Percentiles rank a stretch among this genome's conserved stretches.
Evolutionary conservation across 2,329 filamentous ascomycete genomes (phyloP).

Genomic region (Venturia aucupariae): DNA sequence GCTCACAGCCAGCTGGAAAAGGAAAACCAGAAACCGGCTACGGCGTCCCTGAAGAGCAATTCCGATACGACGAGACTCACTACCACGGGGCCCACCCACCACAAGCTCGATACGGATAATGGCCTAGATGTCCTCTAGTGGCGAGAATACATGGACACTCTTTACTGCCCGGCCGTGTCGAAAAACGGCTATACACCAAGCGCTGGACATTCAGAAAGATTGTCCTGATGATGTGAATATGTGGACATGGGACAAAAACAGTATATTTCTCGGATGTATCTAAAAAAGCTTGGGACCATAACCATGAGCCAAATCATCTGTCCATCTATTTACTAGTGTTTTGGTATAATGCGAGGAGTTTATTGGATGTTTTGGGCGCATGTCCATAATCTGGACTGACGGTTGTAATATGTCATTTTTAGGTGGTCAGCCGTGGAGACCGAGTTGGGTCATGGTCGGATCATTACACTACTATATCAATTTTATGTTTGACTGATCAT

Average conservation of each 20-base stretch:
- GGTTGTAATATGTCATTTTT: constrained; percentile 17
- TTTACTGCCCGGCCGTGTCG: neutral
- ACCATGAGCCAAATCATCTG: neutral
- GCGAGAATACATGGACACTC: constrained; percentile 1
- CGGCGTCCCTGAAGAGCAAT: constrained; percentile 33
- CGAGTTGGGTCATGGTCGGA: too few relatives aligned
- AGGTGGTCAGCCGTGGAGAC: neutral
- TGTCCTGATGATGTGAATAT: constrained; percentile 1
- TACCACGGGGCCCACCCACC: constrained; percentile 6
- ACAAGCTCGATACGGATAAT: neutral
- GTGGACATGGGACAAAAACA: constrained; percentile 13
- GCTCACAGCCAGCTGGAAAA: constrained; percentile 23
- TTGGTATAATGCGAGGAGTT: neutral
- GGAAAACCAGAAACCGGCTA: constrained; percentile 27
- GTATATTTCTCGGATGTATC: neutral
- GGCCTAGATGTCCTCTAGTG: neutral
- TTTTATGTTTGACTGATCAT: too few relatives aligned
- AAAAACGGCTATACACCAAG: neutral
- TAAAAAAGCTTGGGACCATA: neutral
- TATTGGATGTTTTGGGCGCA: neutral
- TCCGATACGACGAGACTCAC: constrained; percentile 24
- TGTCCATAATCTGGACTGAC: constrained; percentile 10
- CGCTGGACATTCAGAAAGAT: neutral
- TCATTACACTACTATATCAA: too few relatives aligned
- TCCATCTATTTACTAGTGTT: neutral